Evolutionary conservation across 768 basidiomycete genomes (phyloP), one percentile per base, ranked within the genome.

Genomic region (Termitomyces sp.): DNA sequence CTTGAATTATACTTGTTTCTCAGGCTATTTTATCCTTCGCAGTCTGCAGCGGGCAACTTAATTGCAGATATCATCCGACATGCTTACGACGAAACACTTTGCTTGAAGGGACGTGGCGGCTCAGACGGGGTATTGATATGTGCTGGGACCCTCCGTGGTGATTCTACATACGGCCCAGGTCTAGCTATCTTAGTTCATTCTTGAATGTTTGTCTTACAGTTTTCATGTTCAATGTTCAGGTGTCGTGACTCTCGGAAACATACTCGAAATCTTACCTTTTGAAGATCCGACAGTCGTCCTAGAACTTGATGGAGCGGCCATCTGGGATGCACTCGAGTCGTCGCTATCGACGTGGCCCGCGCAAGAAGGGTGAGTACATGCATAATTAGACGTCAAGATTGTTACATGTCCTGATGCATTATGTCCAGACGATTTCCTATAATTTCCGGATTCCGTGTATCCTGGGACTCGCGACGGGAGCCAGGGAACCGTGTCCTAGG

Each of bases 251-350:
- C 74, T 97, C 1, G 92, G 93, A 0, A 87, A 97, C 65, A 87
- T 95, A 53, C 64, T 94, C 38, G 93, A 94, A 65, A 93, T 95
- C 19, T 69, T 96, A 28, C 93, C 93, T 0, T 96, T 93, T 57
- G 87, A 89, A 53, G 93, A 96, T 62, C 86, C 92, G 2, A 73
- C 87, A 15, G 79, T 97, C 5, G 90, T 93, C 3, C 62, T 93
- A 11, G 87, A 93, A 66, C 67, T 96, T 15, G 84, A 90, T 59
- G 93, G 93, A 2, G 76, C 79, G 60, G 75, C 83, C 0, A 77
- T 96, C 43, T 94, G 91, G 90, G 84, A 83, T 41, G 83, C 87
- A 0, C 60, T 96, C 35, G 93, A 97, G 64, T 75, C 75, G 11
- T 81, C 83, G 6, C 71, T 97, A 6, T 74, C 73, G 55, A 89